Evolutionary conservation across 768 basidiomycete genomes (phyloP).

Genomic region (Amanita subjunquillea): DNA sequence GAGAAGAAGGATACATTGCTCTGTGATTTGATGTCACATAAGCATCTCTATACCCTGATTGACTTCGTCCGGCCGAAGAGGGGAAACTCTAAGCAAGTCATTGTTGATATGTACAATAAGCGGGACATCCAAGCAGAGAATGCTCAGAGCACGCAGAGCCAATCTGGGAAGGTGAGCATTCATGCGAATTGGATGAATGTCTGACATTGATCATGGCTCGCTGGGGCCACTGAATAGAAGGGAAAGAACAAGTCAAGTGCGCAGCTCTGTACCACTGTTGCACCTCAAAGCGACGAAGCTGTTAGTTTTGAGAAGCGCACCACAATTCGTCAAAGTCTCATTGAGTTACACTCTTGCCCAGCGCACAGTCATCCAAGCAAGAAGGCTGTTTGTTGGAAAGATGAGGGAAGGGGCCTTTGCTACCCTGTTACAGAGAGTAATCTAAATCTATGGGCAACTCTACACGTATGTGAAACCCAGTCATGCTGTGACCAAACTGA

Average conservation of each 20-base stretch:
- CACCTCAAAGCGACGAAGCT: neutral
- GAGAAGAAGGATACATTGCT: slow-evolving; percentile 1
- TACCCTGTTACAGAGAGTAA: slow-evolving; percentile 6
- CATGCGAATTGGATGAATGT: neutral
- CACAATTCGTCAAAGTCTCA: no score
- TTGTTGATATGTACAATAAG: neutral
- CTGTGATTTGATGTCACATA: neutral
- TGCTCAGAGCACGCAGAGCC: neutral
- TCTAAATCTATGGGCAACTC: slow-evolving; percentile 1
- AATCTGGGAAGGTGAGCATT: slow-evolving; percentile 4
- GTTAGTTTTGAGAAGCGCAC: neutral
- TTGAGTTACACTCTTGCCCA: neutral
- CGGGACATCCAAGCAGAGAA: neutral
- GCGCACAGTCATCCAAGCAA: slow-evolving; percentile 1
- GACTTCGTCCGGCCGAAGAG: neutral
- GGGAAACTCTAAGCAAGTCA: neutral
- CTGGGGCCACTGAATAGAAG: neutral
- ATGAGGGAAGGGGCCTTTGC: neutral
- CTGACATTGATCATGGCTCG: neutral
- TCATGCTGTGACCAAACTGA: no score
- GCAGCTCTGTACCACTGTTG: neutral
- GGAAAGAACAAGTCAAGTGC: neutral
- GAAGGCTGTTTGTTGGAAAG: slow-evolving; percentile 1
- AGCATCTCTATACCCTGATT: slow-evolving; percentile 1
- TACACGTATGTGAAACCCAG: neutral